These are phyloP conservation scores for Acanthamoeba pearcei DNA, from an alignment of 208 protist species.

Conservation along the genomic window DNA sequence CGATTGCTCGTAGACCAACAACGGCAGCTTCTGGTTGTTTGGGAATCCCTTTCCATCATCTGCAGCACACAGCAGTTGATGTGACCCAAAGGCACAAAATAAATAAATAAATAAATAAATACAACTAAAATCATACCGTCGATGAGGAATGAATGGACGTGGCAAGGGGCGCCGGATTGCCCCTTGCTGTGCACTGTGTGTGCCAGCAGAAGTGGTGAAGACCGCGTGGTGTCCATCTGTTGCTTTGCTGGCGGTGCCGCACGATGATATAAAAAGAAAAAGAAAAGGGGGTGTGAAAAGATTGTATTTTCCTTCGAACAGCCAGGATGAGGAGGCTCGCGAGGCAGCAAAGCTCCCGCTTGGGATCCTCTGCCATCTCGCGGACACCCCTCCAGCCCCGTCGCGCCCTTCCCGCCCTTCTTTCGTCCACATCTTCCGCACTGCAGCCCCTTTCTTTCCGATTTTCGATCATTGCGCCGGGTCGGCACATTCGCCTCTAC, in stretches of 20 bases:
- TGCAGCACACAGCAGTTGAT: not conserved
- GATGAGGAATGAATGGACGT: not conserved
- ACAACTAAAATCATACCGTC: not conserved
- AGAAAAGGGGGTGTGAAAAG: not conserved
- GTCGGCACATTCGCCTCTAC: not conserved
- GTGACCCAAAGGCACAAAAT: not conserved
- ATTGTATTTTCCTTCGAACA: not conserved
- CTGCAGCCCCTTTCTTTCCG: too few relatives aligned
- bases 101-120: not conserved
- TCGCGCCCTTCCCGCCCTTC: too few relatives aligned
- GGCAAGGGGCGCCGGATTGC: not conserved
- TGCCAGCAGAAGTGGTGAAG: not conserved
- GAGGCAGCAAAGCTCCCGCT: not conserved
- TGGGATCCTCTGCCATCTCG: not conserved
- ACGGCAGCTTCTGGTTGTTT: conserved; percentile 18
- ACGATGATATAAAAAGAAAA: not conserved
- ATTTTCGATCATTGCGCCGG: not conserved
- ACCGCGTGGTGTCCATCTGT: not conserved
- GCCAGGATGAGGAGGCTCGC: not conserved
- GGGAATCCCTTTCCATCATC: conserved; percentile 40
- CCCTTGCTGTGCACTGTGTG: not conserved
- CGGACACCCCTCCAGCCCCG: too few relatives aligned
- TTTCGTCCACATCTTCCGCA: too few relatives aligned
- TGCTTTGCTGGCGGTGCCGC: not conserved
- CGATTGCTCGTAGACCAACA: conserved; percentile 1